These are phyloP conservation scores for Knufia petricola DNA, from an alignment of 2,329 filamentous ascomycete genomes.

Conservation along the genomic window DNA sequence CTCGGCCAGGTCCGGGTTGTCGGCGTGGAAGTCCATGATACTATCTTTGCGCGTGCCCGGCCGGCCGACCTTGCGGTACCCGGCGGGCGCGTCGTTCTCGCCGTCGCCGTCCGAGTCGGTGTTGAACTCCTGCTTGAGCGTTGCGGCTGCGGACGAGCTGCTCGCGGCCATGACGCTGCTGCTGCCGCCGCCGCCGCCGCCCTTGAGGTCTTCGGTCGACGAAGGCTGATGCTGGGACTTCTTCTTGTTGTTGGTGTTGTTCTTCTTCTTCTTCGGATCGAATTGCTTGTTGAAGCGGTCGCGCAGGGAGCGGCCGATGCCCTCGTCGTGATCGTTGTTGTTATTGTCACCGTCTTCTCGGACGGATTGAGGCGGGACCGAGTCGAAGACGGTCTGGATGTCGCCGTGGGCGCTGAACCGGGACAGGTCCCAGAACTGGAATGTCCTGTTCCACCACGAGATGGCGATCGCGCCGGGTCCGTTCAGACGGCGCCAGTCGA, in stretches of 20 bases:
- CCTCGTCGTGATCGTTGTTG: too few species aligned
- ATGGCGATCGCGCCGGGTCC: slow-evolving; percentile 11
- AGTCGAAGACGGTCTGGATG: slow-evolving; percentile 61
- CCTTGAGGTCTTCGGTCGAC: too few species aligned
- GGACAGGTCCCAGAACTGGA: slow-evolving; percentile 55
- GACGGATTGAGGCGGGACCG: not conserved
- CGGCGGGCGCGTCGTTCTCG: slow-evolving; percentile 10
- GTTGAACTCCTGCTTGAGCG: slow-evolving; percentile 16
- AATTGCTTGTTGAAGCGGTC: slow-evolving; percentile 7
- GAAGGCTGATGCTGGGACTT: too few species aligned
- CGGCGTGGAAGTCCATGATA: slow-evolving; percentile 14
- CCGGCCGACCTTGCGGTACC: slow-evolving; percentile 12
- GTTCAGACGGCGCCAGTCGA: slow-evolving; percentile 18
- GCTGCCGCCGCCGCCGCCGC: too few species aligned
- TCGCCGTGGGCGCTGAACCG: slow-evolving; percentile 62
- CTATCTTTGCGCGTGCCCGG: slow-evolving; percentile 16
- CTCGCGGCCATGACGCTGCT: too few species aligned
- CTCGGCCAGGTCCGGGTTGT: slow-evolving; percentile 12
- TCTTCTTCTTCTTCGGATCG: slow-evolving; percentile 2
- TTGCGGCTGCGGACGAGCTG: not conserved
- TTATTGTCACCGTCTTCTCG: not conserved
- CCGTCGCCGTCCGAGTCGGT: slow-evolving; percentile 14
- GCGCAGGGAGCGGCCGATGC: slow-evolving; percentile 3
- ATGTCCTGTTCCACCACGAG: slow-evolving; percentile 9
- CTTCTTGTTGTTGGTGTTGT: too few species aligned